Percentiles rank a stretch among this genome's conserved stretches.
Evolutionary conservation across 805 yeast species (phyloP).

Genomic region (Candida argentea): DNA sequence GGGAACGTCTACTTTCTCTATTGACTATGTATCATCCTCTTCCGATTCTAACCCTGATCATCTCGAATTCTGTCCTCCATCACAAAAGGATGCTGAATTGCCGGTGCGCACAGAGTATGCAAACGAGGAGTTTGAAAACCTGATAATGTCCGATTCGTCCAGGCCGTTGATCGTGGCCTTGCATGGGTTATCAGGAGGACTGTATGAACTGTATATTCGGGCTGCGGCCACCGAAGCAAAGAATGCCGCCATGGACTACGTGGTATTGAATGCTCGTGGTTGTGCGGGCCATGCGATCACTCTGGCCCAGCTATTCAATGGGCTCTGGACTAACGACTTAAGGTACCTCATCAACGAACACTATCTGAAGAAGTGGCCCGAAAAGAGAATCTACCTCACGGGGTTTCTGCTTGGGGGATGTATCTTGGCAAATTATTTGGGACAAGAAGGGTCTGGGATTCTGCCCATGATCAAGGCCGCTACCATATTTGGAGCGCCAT

Average conservation of each 20-base stretch:
- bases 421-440: constrained; percentile 55
- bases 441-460: constrained; percentile 45
- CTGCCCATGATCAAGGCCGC: constrained; percentile 47
- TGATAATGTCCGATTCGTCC: constrained; percentile 23
- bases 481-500: constrained; percentile 53
- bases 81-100: constrained; percentile 40
- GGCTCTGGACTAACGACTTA: constrained; percentile 60
- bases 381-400: constrained; percentile 51
- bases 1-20: constrained; percentile 36
- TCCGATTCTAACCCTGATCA: constrained; percentile 12
- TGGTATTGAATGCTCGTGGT: constrained; percentile 63
- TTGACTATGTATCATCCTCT: constrained; percentile 36
- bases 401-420: constrained; percentile 73
- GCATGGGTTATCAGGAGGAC: constrained; percentile 76
- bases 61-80: constrained; percentile 25
- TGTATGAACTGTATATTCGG: constrained; percentile 64
- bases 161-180: constrained; percentile 52
- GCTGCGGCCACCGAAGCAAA: constrained; percentile 39
- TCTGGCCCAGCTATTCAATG: constrained; percentile 58
- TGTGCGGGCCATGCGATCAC: constrained; percentile 68
- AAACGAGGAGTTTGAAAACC: constrained; percentile 32
- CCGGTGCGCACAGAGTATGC: constrained; percentile 64
- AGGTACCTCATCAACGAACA: constrained; percentile 45
- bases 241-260: constrained; percentile 37
- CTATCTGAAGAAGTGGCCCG: constrained; percentile 43